These are phyloP conservation scores for Penicillium crystallinum DNA, from an alignment of 495 filamentous ascomycete species.

Conservation along the genomic window DNA sequence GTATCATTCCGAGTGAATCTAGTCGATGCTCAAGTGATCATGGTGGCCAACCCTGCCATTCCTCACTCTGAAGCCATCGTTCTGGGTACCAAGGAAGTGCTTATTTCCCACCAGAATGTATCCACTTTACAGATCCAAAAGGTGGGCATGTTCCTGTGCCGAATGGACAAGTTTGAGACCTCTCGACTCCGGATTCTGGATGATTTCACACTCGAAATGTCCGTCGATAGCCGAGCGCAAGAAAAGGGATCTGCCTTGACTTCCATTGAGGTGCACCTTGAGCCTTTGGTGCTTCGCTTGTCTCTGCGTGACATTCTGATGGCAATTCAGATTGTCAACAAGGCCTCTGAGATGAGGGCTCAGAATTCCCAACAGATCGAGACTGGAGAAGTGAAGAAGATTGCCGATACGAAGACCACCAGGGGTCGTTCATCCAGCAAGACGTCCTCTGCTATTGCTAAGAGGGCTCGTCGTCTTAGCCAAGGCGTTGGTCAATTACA, in stretches of 20 bases:
- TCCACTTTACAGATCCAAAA: conserved; percentile 86
- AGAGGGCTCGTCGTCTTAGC: conserved; percentile 37
- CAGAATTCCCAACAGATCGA: conserved; percentile 42
- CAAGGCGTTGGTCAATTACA: conserved; percentile 27
- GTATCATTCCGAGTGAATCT: conserved; percentile 90
- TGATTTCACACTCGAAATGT: conserved; percentile 87
- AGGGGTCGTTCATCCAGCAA: conserved; percentile 59
- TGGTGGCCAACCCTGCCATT: conserved; percentile 89
- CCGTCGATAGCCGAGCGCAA: conserved; percentile 71
- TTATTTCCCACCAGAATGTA: conserved; percentile 90
- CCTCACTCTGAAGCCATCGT: conserved; percentile 92
- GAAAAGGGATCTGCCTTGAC: conserved; percentile 63
- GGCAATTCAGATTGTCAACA: conserved; percentile 86
- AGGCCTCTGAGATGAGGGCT: conserved; percentile 79
- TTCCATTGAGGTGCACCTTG: conserved; percentile 79
- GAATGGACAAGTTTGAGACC: conserved; percentile 94
- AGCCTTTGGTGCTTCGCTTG: conserved; percentile 87
- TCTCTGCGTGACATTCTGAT: conserved; percentile 93
- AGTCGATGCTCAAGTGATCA: conserved; percentile 90
- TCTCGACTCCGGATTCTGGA: conserved; percentile 85
- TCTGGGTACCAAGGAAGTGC: conserved; percentile 85
- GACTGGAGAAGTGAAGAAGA: conserved; percentile 54
- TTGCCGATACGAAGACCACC: conserved; percentile 58
- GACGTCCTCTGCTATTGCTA: conserved; percentile 54
- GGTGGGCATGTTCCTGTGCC: conserved; percentile 96